These are phyloP conservation scores for Reticulascus tulasneorum DNA, from an alignment of 2,329 filamentous ascomycete genomes.

Conservation along the genomic window DNA sequence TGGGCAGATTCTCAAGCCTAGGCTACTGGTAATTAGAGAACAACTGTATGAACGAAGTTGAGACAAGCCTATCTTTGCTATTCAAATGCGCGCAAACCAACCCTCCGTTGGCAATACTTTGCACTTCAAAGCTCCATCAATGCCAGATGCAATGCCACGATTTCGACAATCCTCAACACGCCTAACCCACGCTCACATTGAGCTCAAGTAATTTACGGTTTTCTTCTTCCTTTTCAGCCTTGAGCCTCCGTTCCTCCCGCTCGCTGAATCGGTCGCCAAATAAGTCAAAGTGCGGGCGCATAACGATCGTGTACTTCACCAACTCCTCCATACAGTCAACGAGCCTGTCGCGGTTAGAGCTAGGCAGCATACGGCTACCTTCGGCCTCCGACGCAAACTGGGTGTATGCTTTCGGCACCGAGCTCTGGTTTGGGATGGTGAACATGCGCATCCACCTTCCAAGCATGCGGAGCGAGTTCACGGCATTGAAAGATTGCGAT, in stretches of 20 bases:
- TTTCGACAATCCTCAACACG: too few relatives aligned
- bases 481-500: constrained; percentile 63
- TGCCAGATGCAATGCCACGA: too few relatives aligned
- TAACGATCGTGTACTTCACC: constrained; percentile 64
- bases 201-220: too few relatives aligned
- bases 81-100: too few relatives aligned
- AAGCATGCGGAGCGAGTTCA: constrained; percentile 61
- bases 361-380: constrained; percentile 48
- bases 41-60: too few relatives aligned
- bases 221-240: constrained; percentile 1
- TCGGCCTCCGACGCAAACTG: constrained; percentile 47
- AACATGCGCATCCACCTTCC: constrained; percentile 71
- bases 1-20: too few relatives aligned
- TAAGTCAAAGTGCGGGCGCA: constrained; percentile 56
- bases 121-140: too few relatives aligned
- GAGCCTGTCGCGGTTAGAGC: constrained; percentile 54
- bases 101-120: too few relatives aligned
- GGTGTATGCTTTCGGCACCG: constrained; percentile 59
- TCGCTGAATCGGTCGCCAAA: constrained; percentile 64
- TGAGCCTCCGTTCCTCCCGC: constrained; percentile 33
- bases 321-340: constrained; percentile 69
- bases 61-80: too few relatives aligned
- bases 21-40: too few relatives aligned
- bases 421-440: constrained; percentile 62
- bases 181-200: too few relatives aligned